Evolutionary conservation across 2,329 filamentous ascomycete species (phyloP).

Genomic region (Paecilomyces formosus): DNA sequence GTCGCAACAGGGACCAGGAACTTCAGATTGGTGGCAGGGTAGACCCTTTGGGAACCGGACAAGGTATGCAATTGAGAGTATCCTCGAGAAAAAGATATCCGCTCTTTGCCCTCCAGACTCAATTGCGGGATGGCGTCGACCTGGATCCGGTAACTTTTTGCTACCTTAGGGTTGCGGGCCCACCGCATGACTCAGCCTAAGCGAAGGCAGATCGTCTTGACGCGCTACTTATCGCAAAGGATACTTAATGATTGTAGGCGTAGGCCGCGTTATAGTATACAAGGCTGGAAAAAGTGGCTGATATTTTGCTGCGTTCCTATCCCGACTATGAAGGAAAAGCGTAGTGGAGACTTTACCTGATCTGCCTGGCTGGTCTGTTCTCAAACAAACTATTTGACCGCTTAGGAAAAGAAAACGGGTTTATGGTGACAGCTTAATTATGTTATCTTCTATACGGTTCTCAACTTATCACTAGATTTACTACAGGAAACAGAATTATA

Average conservation of each 20-base stretch:
- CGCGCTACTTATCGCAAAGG: background rate
- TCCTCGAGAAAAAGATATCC: background rate
- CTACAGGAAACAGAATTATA: background rate
- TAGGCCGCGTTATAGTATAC: background rate
- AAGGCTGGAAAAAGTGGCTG: background rate
- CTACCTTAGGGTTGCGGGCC: background rate
- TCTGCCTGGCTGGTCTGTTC: background rate
- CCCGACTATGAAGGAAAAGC: background rate
- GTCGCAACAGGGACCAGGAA: slow-evolving; percentile 2
- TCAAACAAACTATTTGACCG: background rate
- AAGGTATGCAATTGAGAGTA: background rate
- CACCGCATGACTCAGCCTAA: background rate
- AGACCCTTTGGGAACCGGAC: background rate
- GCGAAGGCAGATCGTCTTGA: background rate
- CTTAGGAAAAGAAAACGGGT: background rate
- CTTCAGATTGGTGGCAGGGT: slow-evolving; percentile 6
- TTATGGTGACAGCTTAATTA: background rate
- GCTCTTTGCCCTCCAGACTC: background rate
- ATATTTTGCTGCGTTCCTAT: background rate
- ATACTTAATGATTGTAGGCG: background rate
- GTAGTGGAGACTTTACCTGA: background rate
- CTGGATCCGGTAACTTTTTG: background rate
- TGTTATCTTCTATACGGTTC: background rate
- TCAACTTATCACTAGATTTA: background rate
- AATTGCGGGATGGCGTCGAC: background rate